A percentile compares a stretch with the other conserved stretches of the same genome.
Evolutionary conservation across 2,329 filamentous ascomycete genomes (phyloP).

Genomic region (Juglanconis sp.): DNA sequence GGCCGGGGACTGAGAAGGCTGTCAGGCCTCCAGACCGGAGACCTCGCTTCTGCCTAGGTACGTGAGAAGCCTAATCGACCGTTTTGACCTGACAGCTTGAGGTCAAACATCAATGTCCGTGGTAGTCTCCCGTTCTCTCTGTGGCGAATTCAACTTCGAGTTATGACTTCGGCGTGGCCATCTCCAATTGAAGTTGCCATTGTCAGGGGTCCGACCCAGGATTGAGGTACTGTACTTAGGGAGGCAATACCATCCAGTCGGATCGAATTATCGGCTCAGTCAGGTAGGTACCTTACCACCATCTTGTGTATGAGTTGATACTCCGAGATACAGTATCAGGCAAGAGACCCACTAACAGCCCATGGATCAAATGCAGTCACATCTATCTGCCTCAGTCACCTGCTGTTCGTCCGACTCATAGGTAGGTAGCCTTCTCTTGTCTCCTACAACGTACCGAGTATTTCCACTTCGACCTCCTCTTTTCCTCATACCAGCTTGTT

Average conservation of each 20-base stretch:
- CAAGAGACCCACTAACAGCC: background rate
- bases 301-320: background rate
- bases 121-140: too few species aligned
- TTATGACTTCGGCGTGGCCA: too few species aligned
- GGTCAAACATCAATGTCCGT: too few species aligned
- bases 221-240: background rate
- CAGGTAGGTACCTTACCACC: constrained; percentile 4
- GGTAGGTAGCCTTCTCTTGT: background rate
- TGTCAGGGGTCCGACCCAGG: background rate
- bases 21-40: background rate
- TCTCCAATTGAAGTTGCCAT: background rate
- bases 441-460: constrained; percentile 4
- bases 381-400: constrained; percentile 3
- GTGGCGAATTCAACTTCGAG: too few species aligned
- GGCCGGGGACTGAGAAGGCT: background rate
- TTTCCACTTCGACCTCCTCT: background rate
- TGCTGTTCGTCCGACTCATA: constrained; percentile 11
- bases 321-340: background rate
- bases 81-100: too few species aligned
- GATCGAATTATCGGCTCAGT: background rate
- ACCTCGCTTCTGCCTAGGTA: too few species aligned
- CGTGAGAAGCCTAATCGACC: too few species aligned
- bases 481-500: background rate
- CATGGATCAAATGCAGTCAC: constrained; percentile 8
- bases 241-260: background rate